These are phyloP conservation scores for Kluyveromyces starmeri DNA, from an alignment of 805 yeast species.

Conservation along the genomic window DNA sequence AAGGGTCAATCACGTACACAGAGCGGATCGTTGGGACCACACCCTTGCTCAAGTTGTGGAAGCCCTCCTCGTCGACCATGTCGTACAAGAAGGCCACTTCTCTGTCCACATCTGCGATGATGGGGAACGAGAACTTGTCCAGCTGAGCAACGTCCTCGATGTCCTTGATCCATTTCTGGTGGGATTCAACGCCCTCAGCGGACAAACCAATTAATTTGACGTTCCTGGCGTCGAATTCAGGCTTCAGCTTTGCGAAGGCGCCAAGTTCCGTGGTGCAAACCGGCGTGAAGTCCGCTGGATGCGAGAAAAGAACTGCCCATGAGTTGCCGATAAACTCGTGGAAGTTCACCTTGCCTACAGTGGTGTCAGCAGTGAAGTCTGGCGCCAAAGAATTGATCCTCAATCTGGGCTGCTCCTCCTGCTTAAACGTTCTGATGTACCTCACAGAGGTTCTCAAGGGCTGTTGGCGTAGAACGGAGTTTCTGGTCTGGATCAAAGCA, in stretches of 20 bases:
- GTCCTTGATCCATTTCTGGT: slow-evolving; percentile 82
- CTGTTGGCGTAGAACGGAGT: slow-evolving; percentile 16
- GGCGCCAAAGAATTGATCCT: slow-evolving; percentile 83
- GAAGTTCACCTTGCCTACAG: slow-evolving; percentile 76
- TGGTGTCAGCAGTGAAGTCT: slow-evolving; percentile 74
- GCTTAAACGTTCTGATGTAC: slow-evolving; percentile 39
- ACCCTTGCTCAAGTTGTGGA: slow-evolving; percentile 63
- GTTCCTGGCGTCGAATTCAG: slow-evolving; percentile 77
- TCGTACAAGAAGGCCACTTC: slow-evolving; percentile 78
- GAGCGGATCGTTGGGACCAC: slow-evolving; percentile 84
- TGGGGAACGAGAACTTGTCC: slow-evolving; percentile 73
- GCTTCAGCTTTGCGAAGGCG: slow-evolving; percentile 82
- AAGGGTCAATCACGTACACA: slow-evolving; percentile 84
- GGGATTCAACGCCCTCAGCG: slow-evolving; percentile 73
- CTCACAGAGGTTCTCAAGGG: slow-evolving; percentile 23
- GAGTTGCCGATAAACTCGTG: slow-evolving; percentile 78
- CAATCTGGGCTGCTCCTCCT: slow-evolving; percentile 49
- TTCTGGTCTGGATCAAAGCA: slow-evolving; percentile 20
- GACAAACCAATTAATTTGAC: slow-evolving; percentile 86
- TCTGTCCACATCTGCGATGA: slow-evolving; percentile 79
- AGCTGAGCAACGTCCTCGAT: slow-evolving; percentile 76
- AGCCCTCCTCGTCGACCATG: slow-evolving; percentile 82
- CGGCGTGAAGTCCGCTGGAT: slow-evolving; percentile 95
- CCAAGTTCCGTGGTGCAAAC: slow-evolving; percentile 96
- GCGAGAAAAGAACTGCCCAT: slow-evolving; percentile 86